A percentile compares a stretch with the other conserved stretches of the same genome.
These are phyloP conservation scores for Pholiota molesta DNA, from an alignment of 768 basidiomycete genomes.

Conservation along the genomic window DNA sequence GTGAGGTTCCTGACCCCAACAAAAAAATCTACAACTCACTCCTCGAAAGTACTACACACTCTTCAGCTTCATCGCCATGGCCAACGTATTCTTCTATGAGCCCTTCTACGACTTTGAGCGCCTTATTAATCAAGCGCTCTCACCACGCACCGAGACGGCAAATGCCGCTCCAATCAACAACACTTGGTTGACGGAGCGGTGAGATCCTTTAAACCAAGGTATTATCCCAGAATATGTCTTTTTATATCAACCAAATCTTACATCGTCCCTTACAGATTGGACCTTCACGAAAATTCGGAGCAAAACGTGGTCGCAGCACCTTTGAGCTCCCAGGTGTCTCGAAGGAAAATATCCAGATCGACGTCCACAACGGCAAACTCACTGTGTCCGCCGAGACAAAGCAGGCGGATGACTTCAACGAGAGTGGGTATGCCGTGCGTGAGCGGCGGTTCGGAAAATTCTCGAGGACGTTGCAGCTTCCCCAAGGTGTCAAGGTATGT, in stretches of 20 bases:
- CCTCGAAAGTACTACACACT: too few species aligned
- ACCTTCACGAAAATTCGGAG: slow-evolving; percentile 52
- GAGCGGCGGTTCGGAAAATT: slow-evolving; percentile 53
- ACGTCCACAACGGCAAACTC: slow-evolving; percentile 51
- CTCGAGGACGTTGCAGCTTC: slow-evolving; percentile 50
- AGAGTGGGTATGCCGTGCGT: slow-evolving; percentile 41
- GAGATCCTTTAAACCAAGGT: neutral
- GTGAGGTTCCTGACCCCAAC: neutral
- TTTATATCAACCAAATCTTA: neutral
- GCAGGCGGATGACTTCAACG: slow-evolving; percentile 33
- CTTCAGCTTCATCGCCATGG: slow-evolving; percentile 13
- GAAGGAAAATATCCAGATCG: slow-evolving; percentile 54
- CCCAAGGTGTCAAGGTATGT: slow-evolving; percentile 55
- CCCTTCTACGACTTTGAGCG: slow-evolving; percentile 48
- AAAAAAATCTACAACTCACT: neutral
- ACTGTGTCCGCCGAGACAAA: slow-evolving; percentile 53
- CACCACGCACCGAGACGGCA: neutral
- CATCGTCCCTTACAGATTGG: slow-evolving; percentile 42
- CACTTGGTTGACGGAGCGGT: neutral
- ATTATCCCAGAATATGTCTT: neutral
- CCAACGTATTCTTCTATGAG: slow-evolving; percentile 15
- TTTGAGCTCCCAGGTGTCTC: slow-evolving; percentile 62
- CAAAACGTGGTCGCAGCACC: slow-evolving; percentile 52
- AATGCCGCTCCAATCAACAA: neutral
- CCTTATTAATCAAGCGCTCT: slow-evolving; percentile 41